Evolutionary conservation across 352 stramenopile species (phyloP), one percentile per base, ranked within the genome.

Genomic region (Aphanomyces invadans): DNA sequence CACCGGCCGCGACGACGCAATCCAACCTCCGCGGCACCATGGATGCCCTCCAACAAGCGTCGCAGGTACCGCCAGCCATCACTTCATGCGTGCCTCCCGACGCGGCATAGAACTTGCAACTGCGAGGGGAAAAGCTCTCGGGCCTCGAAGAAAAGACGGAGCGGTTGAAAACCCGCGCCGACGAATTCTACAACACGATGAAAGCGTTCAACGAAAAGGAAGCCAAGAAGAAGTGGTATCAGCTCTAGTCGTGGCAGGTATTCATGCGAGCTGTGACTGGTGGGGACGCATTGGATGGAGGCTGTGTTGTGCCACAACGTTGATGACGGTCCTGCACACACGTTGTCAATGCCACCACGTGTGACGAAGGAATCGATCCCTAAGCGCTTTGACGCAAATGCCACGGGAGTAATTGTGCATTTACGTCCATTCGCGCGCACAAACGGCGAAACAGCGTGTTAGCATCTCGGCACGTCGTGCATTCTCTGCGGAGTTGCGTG

Each of bases 191-290:
- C 69, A 76, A 86, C 53, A 89, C 80, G 2, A 93, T 91, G 81
- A 87, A 86, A 70, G 83, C 79, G 17, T 93, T 89, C 61, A 91
- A 93, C 73, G 76, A 89, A 51, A 88, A 89, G 63, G 88, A 90
- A 49, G 74, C 79, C 17, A 89, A 83, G 67, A 91, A 93, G 59
- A 93, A 91, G 19, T 61, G 53, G 26, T 61, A 61, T 1, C 53
- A 42, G 33, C 26, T 42, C 26, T 62, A 48, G 42, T n/a, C n/a
- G n/a, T n/a, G 2, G 23, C 2, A 56, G 19, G 21, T 12, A 25
- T 7, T 56, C 25, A 25, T 28, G 15, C 26, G 23, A 56, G 4
- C 48, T 56, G 19, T 25, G 19, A n/a, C n/a, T n/a, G n/a, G n/a
- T n/a, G n/a, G n/a, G n/a, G n/a, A n/a, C n/a, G n/a, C n/a, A n/a